A percentile compares a stretch with the other conserved stretches of the same genome.
These are phyloP conservation scores for Chaetomium tenue DNA, from an alignment of 495 filamentous ascomycete species.

Conservation along the genomic window DNA sequence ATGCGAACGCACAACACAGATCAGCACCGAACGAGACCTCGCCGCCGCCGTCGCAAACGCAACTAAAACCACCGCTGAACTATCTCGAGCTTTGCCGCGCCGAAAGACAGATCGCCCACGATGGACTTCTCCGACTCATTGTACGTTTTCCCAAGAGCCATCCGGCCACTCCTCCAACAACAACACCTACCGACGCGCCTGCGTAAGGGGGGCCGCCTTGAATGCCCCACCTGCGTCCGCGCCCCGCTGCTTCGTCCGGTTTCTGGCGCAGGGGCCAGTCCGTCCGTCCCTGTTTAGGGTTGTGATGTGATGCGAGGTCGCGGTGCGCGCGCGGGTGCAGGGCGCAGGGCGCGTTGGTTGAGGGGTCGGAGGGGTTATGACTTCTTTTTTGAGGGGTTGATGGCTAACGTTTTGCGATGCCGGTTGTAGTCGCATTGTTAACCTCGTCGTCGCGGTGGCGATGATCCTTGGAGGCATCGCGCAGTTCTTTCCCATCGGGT, in stretches of 20 bases:
- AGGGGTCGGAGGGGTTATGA: neutral
- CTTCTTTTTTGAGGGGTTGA: neutral
- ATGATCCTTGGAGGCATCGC: slow-evolving; percentile 89
- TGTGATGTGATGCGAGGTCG: neutral
- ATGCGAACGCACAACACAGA: no score
- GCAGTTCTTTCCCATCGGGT: slow-evolving; percentile 69
- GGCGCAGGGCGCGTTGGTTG: neutral
- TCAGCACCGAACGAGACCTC: no score
- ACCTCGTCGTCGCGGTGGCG: slow-evolving; percentile 80
- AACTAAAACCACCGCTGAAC: no score
- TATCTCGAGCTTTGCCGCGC: neutral
- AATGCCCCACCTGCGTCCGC: no score
- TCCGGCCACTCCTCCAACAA: no score
- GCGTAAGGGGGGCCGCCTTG: no score
- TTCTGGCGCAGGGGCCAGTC: no score
- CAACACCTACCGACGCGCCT: no score
- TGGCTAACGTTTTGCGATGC: slow-evolving; percentile 23
- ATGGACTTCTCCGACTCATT: slow-evolving; percentile 37
- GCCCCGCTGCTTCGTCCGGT: no score
- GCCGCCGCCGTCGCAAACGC: no score
- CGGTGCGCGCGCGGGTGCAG: neutral
- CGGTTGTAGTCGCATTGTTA: slow-evolving; percentile 77
- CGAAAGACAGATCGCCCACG: neutral
- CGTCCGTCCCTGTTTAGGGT: no score
- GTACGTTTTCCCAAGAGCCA: slow-evolving; percentile 20